Base-by-base conservation (phyloP, 139 green algal species). In the Desmodesmus armatus region DNA sequence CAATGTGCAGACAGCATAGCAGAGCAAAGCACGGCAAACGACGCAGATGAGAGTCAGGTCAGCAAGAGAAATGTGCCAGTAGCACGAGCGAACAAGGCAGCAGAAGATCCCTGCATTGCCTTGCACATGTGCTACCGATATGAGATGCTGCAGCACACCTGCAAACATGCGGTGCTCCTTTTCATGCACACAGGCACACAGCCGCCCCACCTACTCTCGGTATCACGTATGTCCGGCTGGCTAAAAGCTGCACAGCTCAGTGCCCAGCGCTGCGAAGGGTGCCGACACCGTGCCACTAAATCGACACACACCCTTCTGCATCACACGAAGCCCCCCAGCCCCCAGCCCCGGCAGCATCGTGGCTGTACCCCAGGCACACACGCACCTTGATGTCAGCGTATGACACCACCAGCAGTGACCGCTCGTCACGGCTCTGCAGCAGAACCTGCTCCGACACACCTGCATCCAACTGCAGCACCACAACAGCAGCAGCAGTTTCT, bases 371-470 rank as follows among this genome's bases (percentile, higher is more conserved):
- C n/a, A 9, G 9, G 13, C 33, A 19, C 63, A 41, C n/a, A 43
- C 13, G 47, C 47, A 91, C 87, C 91, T 93, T 96, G 17, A 99
- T 33, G 65, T 99, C 96, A 2, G 91, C 91, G 84, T 99, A 99
- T 13, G 89, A 93, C 29, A 95, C 96, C 53, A 99, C 91, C 37
- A 99, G 92, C 92, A 99, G 92, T 4, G 94, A 94, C 53, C 86
- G 79, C 75, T 96, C 95, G 86, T 99, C 96, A 1, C 96, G 88
- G 72, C 90, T 94, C 67, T 98, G 74, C 72, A 99, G 93, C 89
- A 96, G 78, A 25, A 98, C 87, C 84, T 95, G 90, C 82, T 97
- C 95, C 0, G 85, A 87, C 41, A 97, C 88, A 2, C 94, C 95
- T 0, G 93, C 92, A 65, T 98, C 95, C 44, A 95, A 71, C 88